A percentile compares a stretch with the other conserved stretches of the same genome.
phyloP scores from a whole-genome alignment of 2,329 filamentous ascomycete species.

The Diaporthe citri region DNA sequence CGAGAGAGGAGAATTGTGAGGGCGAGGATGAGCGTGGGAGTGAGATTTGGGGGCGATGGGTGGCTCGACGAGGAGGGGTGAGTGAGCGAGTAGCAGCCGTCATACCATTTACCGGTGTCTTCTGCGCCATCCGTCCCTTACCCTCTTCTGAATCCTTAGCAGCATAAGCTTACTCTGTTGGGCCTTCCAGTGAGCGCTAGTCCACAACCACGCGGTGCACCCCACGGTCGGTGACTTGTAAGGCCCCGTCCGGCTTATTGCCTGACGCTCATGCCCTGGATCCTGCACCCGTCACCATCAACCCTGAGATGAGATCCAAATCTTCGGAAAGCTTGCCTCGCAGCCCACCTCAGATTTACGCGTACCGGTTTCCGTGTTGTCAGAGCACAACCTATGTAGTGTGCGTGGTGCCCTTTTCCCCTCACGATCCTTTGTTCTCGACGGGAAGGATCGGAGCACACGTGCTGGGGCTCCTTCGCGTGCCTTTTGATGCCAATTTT shows the following conservation, averaged over 20 bases:
- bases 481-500: slow-evolving; percentile 2
- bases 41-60: slow-evolving; percentile 18
- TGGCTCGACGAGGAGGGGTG: background rate
- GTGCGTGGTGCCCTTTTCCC: slow-evolving; percentile 6
- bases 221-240: slow-evolving; percentile 26
- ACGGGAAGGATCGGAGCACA: slow-evolving; percentile 15
- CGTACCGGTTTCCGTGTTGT: background rate
- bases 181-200: slow-evolving; percentile 18
- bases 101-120: slow-evolving; percentile 9
- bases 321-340: background rate
- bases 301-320: background rate
- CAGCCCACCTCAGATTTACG: background rate
- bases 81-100: background rate
- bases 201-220: background rate
- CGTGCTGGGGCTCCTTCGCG: slow-evolving; percentile 24
- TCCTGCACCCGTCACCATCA: background rate
- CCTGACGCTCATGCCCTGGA: slow-evolving; percentile 10
- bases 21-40: background rate
- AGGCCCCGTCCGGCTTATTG: slow-evolving; percentile 11
- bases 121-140: slow-evolving; percentile 1
- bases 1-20: background rate
- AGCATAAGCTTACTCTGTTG: slow-evolving; percentile 19
- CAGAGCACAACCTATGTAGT: background rate
- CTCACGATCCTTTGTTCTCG: slow-evolving; percentile 10
- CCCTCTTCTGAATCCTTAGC: background rate